phyloP scores from a whole-genome alignment of 2,329 filamentous ascomycete species.

The Emericellopsis atlantica region DNA sequence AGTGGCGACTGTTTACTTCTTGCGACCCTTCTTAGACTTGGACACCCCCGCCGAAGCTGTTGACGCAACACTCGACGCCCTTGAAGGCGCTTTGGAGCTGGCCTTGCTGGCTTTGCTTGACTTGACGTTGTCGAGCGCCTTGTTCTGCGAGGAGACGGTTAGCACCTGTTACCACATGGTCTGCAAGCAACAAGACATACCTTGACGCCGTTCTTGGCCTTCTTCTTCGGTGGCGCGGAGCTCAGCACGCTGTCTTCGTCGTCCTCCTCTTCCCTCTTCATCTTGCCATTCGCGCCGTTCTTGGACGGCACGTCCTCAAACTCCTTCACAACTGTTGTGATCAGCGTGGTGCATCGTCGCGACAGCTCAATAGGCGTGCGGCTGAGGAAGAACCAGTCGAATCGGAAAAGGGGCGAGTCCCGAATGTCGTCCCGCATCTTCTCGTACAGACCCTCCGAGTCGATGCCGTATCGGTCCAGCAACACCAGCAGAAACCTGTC shows the following conservation, averaged over 20 bases:
- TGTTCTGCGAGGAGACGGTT: slow-evolving; percentile 51
- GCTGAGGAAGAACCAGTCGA: slow-evolving; percentile 98
- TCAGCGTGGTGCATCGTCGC: slow-evolving; percentile 81
- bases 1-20: slow-evolving; percentile 6
- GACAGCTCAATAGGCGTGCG: slow-evolving; percentile 87
- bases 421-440: slow-evolving; percentile 95
- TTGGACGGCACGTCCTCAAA: slow-evolving; percentile 60
- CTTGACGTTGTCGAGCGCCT: slow-evolving; percentile 83
- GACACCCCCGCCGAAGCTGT: slow-evolving; percentile 37
- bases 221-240: slow-evolving; percentile 84
- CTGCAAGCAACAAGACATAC: slow-evolving; percentile 27
- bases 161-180: slow-evolving; percentile 1
- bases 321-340: slow-evolving; percentile 90
- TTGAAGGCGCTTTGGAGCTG: slow-evolving; percentile 64
- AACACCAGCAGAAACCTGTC: slow-evolving; percentile 91
- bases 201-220: slow-evolving; percentile 80
- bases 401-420: slow-evolving; percentile 87
- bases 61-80: slow-evolving; percentile 80
- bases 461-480: slow-evolving; percentile 83
- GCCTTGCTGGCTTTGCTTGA: slow-evolving; percentile 55
- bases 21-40: slow-evolving; percentile 35
- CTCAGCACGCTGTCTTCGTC: slow-evolving; percentile 73
- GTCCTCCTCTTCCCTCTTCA: slow-evolving; percentile 74
- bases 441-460: slow-evolving; percentile 82
- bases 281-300: slow-evolving; percentile 53